Evolutionary conservation across 495 filamentous ascomycete species (phyloP).

Genomic region (Penicillium daleae): DNA sequence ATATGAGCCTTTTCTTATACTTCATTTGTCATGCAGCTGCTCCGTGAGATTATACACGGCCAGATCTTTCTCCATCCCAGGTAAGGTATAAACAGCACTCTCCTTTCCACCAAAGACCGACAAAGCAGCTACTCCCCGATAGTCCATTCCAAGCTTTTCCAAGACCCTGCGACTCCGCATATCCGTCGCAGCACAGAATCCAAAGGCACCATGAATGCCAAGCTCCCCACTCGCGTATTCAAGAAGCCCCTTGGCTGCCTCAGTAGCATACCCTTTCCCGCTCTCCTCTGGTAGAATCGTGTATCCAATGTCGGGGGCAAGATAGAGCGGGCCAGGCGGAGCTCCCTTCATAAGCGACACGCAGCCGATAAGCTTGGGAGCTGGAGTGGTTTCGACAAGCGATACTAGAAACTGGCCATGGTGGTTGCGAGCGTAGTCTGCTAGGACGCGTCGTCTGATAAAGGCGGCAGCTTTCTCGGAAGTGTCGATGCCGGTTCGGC

Average conservation of each 20-base stretch:
- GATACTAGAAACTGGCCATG: conserved; percentile 39
- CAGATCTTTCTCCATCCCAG: conserved; percentile 35
- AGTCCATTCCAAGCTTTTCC: conserved; percentile 38
- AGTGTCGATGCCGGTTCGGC: conserved; percentile 28
- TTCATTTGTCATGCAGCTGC: neutral
- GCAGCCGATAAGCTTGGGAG: conserved; percentile 28
- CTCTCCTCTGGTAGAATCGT: conserved; percentile 34
- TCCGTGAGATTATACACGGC: conserved; percentile 28
- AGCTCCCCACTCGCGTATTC: conserved; percentile 28
- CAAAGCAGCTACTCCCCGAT: conserved; percentile 29
- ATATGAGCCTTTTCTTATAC: neutral
- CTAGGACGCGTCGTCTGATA: conserved; percentile 23
- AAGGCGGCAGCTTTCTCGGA: conserved; percentile 28
- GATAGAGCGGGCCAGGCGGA: conserved; percentile 26
- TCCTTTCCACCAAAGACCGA: conserved; percentile 32
- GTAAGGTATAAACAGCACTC: conserved; percentile 32
- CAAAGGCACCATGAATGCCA: conserved; percentile 25
- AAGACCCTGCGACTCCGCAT: conserved; percentile 32
- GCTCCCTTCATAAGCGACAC: conserved; percentile 37
- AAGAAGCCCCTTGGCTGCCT: conserved; percentile 37
- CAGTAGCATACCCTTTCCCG: conserved; percentile 44
- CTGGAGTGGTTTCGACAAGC: conserved; percentile 10
- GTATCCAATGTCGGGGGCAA: conserved; percentile 41
- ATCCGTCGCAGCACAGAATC: conserved; percentile 31
- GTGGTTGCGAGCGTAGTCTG: conserved; percentile 32